Evolutionary conservation across 148 eudicot genomes (phyloP).

Genomic region (Euryodendron excelsum): DNA sequence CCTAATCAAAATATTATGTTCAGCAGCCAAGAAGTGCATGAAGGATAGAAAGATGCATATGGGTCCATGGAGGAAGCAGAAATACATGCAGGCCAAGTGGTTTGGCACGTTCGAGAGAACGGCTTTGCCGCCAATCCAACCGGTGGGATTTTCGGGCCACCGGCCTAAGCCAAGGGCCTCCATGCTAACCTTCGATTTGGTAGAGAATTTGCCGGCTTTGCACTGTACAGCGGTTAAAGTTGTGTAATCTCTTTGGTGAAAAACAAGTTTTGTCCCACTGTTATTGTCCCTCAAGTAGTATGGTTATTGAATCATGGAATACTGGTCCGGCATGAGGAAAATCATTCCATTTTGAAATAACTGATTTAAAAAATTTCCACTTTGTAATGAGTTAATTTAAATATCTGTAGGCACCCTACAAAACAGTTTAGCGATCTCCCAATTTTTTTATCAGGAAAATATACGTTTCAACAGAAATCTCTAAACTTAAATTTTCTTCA

Average conservation of each 20-base stretch:
- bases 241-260: not conserved
- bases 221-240: constrained; percentile 1
- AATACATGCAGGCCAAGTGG: constrained; percentile 37
- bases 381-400: no score
- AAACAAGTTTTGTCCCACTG: no score
- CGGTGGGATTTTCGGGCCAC: not conserved
- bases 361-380: no score
- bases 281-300: no score
- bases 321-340: no score
- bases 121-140: not conserved
- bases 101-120: constrained; percentile 9
- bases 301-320: no score
- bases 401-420: no score
- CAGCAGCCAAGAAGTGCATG: constrained; percentile 36
- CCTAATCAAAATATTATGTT: constrained; percentile 31
- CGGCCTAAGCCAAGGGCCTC: constrained; percentile 27
- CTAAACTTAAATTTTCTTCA: no score
- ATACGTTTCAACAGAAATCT: no score
- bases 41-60: constrained; percentile 36
- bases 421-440: no score
- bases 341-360: no score
- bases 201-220: not conserved
- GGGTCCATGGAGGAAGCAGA: constrained; percentile 44
- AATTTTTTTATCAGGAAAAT: no score
- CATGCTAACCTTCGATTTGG: constrained; percentile 24